phyloP scores from a whole-genome alignment of 228 moss, liverwort and hornwort species.

The Sphagnum magellanicum region DNA sequence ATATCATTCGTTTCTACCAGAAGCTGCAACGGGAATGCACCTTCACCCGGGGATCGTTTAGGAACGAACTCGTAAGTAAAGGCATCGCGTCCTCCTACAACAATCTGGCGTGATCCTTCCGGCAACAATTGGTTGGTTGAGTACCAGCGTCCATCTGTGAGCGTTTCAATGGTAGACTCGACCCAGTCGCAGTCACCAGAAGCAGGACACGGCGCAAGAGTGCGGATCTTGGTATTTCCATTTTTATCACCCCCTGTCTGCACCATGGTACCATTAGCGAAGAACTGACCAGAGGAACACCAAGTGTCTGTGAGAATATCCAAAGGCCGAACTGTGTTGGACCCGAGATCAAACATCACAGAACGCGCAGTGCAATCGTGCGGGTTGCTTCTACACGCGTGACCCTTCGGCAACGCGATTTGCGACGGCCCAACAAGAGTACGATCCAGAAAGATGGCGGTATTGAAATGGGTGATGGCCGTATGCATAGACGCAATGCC shows the following conservation, averaged over 20 bases:
- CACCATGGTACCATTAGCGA: conserved; percentile 15
- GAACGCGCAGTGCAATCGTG: conserved; percentile 34
- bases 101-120: conserved; percentile 8
- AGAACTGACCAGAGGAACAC: conserved; percentile 48
- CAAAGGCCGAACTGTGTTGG: conserved; percentile 15
- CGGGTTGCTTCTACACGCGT: conserved; percentile 27
- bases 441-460: conserved; percentile 31
- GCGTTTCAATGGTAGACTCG: conserved; percentile 12
- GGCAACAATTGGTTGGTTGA: conserved; percentile 12
- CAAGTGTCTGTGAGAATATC: conserved; percentile 32
- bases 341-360: conserved; percentile 17
- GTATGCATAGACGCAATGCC: conserved; percentile 41
- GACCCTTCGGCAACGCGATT: conserved; percentile 18
- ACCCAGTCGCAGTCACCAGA: conserved; percentile 36
- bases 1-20: neutral
- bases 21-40: neutral
- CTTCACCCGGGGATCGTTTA: conserved; percentile 1
- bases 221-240: conserved; percentile 32
- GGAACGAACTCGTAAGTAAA: conserved; percentile 18
- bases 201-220: conserved; percentile 13
- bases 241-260: conserved; percentile 48
- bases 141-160: conserved; percentile 8
- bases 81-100: conserved; percentile 8
- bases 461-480: conserved; percentile 24
- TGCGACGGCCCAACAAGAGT: conserved; percentile 28